Conservation (phyloP, 805 yeast genomes). For the Ogataea parapolymorpha region DNA sequence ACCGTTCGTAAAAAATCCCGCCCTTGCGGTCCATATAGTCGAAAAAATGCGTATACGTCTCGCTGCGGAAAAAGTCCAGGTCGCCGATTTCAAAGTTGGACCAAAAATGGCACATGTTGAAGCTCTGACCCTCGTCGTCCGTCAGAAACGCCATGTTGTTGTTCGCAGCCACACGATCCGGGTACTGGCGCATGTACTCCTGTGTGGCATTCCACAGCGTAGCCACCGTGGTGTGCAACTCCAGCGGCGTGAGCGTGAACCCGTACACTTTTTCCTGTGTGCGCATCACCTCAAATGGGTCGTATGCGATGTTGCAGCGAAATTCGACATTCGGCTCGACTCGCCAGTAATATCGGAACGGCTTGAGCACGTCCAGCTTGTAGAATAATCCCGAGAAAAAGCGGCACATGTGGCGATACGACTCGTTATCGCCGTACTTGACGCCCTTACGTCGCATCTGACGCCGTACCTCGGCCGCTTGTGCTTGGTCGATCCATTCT, state of each 20-base stretch:
- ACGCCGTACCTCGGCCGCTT: slow-evolving; percentile 44
- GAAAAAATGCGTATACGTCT: slow-evolving; percentile 53
- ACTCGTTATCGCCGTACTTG: slow-evolving; percentile 46
- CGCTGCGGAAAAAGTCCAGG: slow-evolving; percentile 54
- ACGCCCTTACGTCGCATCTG: slow-evolving; percentile 40
- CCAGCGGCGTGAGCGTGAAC: slow-evolving; percentile 48
- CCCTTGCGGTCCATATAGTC: slow-evolving; percentile 55
- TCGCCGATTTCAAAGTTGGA: slow-evolving; percentile 62
- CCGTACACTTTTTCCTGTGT: slow-evolving; percentile 46
- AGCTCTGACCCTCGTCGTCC: slow-evolving; percentile 40
- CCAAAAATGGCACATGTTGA: slow-evolving; percentile 64
- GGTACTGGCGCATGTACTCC: slow-evolving; percentile 41
- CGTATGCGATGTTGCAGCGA: slow-evolving; percentile 55
- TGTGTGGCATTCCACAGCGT: slow-evolving; percentile 49
- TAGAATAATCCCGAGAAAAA: slow-evolving; percentile 66
- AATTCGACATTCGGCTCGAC: slow-evolving; percentile 58
- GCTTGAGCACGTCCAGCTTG: slow-evolving; percentile 40
- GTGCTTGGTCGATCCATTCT: slow-evolving; percentile 52
- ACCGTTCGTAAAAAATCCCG: slow-evolving; percentile 64
- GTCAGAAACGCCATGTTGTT: slow-evolving; percentile 49
- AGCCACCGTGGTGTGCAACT: slow-evolving; percentile 48
- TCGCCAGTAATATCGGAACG: slow-evolving; percentile 57
- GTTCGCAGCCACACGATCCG: slow-evolving; percentile 44
- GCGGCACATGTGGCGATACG: slow-evolving; percentile 67
- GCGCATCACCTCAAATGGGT: slow-evolving; percentile 45